phyloP scores from a whole-genome alignment of 768 basidiomycete species.

The Pleurotus platypus region DNA sequence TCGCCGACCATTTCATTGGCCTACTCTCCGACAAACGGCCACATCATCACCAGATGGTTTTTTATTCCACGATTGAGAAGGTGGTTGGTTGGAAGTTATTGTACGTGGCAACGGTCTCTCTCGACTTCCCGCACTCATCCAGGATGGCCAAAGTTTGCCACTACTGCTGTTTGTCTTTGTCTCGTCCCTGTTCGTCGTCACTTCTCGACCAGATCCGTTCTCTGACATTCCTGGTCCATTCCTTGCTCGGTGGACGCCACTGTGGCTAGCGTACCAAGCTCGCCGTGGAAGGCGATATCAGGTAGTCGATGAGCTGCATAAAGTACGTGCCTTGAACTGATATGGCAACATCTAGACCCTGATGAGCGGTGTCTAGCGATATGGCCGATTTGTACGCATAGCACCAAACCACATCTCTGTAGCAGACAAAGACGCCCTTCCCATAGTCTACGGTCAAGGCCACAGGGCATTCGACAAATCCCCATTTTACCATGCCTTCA shows the following conservation, averaged over 20 bases:
- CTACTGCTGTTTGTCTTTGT: too few species aligned
- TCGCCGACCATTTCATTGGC: too few species aligned
- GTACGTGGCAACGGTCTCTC: too few species aligned
- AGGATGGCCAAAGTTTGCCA: too few species aligned
- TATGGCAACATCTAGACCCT: not conserved
- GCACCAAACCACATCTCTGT: constrained; percentile 28
- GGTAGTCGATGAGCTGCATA: constrained; percentile 24
- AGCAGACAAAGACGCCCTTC: constrained; percentile 20
- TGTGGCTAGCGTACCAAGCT: constrained; percentile 27
- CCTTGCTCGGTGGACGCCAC: constrained; percentile 22
- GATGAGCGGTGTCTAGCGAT: constrained; percentile 13
- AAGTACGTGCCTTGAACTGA: constrained; percentile 11
- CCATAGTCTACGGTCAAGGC: constrained; percentile 27
- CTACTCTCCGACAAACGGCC: too few species aligned
- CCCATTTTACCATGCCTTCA: constrained; percentile 27
- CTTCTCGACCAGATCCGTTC: not conserved
- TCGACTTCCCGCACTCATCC: too few species aligned
- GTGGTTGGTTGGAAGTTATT: too few species aligned
- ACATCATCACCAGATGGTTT: too few species aligned
- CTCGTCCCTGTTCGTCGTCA: too few species aligned
- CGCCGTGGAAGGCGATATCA: constrained; percentile 20
- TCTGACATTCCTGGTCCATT: constrained; percentile 24
- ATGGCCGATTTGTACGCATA: constrained; percentile 25
- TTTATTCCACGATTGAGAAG: too few species aligned
- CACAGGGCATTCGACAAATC: constrained; percentile 22